Percentiles rank a stretch among this genome's conserved stretches.
Conservation (phyloP, 768 basidiomycete species). For the Trametes meyenii region DNA sequence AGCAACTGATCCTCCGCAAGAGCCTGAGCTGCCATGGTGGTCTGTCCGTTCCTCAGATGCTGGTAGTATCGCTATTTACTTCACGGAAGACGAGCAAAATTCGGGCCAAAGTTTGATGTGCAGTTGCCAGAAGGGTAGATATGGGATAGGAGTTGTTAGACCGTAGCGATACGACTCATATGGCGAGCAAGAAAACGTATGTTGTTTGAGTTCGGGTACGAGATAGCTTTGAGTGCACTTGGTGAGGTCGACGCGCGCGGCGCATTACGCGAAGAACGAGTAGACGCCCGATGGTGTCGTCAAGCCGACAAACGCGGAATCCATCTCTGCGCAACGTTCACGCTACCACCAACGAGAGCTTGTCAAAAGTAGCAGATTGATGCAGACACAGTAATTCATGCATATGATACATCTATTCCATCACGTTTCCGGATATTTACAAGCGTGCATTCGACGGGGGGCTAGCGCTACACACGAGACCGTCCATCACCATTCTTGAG, state of each 20-base stretch:
- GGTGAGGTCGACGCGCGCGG: no score
- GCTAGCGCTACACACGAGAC: not conserved
- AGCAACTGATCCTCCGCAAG: constrained; percentile 67
- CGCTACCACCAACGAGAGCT: no score
- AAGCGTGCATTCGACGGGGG: constrained; percentile 5
- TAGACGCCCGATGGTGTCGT: no score
- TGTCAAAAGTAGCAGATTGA: no score
- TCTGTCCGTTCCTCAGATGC: not conserved
- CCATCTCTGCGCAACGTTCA: no score
- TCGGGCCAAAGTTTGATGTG: no score
- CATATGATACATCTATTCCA: not conserved
- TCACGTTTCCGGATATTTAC: not conserved
- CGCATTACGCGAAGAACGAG: no score
- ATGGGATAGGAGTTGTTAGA: no score
- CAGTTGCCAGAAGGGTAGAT: no score
- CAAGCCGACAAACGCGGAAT: no score
- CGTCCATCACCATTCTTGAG: not conserved
- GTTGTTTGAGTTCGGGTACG: not conserved
- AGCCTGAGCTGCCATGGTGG: constrained; percentile 52
- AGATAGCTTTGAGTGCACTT: not conserved
- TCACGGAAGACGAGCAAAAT: not conserved
- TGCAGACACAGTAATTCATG: not conserved
- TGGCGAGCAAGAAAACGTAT: not conserved
- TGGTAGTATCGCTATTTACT: not conserved
- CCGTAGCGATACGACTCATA: no score